Percentiles rank a stretch among this genome's conserved stretches.
These are phyloP conservation scores for Aspergillus pseudotamarii DNA, from an alignment of 2,329 filamentous ascomycete species.

Conservation along the genomic window DNA sequence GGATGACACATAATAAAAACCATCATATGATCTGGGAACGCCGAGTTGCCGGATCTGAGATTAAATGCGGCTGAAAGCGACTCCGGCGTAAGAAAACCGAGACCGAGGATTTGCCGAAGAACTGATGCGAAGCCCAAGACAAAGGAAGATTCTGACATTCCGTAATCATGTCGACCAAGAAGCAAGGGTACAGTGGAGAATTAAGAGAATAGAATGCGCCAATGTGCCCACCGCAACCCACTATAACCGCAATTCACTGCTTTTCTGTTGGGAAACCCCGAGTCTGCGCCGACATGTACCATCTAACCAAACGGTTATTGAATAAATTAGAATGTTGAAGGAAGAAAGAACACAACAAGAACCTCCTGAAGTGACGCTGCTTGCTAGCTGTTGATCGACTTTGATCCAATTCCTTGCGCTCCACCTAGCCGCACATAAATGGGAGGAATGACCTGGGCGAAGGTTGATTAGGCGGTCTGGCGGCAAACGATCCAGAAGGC, in stretches of 20 bases:
- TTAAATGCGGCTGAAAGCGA: neutral
- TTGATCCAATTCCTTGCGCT: neutral
- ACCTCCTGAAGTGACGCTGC: neutral
- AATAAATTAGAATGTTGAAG: conserved; percentile 17
- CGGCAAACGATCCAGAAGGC: neutral
- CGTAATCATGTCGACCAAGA: conserved; percentile 10
- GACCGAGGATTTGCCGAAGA: conserved; percentile 3
- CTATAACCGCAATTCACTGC: conserved; percentile 30
- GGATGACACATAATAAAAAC: neutral
- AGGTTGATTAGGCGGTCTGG: neutral
- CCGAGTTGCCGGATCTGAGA: neutral
- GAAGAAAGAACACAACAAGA: conserved; percentile 11
- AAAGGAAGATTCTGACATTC: conserved; percentile 11
- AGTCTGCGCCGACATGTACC: conserved; percentile 33
- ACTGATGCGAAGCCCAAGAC: neutral
- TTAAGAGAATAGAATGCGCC: conserved; percentile 9
- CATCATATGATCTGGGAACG: neutral
- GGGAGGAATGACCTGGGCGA: neutral
- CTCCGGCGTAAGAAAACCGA: neutral
- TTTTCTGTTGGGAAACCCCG: conserved; percentile 29
- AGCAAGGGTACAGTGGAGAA: conserved; percentile 14
- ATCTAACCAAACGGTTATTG: conserved; percentile 35
- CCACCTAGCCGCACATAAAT: neutral
- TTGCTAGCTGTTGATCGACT: neutral
- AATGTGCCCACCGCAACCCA: conserved; percentile 24